Percentiles rank a stretch among this genome's conserved stretches.
Evolutionary conservation across 2,329 filamentous ascomycete genomes (phyloP).

Genomic region (Harringtonia lauricola): DNA sequence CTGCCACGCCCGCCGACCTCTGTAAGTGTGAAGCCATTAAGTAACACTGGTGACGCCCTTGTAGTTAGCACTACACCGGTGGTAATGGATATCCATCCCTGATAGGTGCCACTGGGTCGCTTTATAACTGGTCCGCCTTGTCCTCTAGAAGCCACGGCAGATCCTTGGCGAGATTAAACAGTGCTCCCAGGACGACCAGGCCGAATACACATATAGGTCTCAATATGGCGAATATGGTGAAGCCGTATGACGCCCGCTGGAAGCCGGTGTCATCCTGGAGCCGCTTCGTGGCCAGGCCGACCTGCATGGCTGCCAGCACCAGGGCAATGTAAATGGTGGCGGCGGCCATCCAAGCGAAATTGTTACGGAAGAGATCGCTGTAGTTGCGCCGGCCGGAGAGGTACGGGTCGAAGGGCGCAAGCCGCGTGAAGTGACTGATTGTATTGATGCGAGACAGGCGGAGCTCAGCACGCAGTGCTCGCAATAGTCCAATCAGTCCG

Average conservation of each 20-base stretch:
- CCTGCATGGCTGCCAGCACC: conserved; percentile 32
- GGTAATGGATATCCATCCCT: too few species aligned
- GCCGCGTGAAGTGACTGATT: conserved; percentile 8
- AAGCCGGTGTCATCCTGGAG: conserved; percentile 19
- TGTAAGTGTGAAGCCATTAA: too few species aligned
- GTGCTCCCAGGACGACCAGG: conserved; percentile 4
- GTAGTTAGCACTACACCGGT: too few species aligned
- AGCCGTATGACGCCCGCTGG: conserved; percentile 26
- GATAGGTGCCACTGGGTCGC: too few species aligned
- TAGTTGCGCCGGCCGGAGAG: conserved; percentile 8
- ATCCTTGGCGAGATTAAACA: conserved; percentile 13
- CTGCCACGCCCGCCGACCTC: too few species aligned
- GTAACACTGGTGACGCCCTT: too few species aligned
- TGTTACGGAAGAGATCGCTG: conserved; percentile 22
- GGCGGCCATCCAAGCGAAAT: conserved; percentile 24
- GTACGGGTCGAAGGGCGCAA: conserved; percentile 8
- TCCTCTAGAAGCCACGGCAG: conserved; percentile 17
- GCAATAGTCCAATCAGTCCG: too few species aligned
- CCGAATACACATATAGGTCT: conserved; percentile 6
- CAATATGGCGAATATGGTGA: conserved; percentile 17
- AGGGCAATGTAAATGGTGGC: conserved; percentile 26
- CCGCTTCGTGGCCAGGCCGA: conserved; percentile 22
- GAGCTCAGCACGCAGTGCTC: too few species aligned
- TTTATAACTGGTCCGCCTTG: too few species aligned
- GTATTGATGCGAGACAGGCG: conserved; percentile 12